These are phyloP conservation scores for Aspergillus hiratsukae DNA, from an alignment of 2,329 filamentous ascomycete species.

Conservation along the genomic window DNA sequence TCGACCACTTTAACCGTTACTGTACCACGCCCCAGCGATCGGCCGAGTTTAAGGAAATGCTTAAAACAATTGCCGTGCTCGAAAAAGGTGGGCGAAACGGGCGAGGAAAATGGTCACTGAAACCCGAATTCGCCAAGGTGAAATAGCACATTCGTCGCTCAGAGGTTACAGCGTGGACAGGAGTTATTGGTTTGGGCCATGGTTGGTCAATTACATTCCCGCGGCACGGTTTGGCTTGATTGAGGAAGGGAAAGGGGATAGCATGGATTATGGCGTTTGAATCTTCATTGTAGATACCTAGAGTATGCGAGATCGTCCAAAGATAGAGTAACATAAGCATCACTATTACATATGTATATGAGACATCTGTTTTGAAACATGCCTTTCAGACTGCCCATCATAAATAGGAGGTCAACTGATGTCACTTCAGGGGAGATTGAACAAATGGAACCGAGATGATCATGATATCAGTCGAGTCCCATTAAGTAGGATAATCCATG, in stretches of 20 bases:
- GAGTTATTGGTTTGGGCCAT: neutral
- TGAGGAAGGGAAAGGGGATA: neutral
- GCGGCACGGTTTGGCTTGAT: neutral
- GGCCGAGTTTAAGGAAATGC: slow-evolving; percentile 74
- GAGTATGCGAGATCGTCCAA: neutral
- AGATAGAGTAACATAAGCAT: neutral
- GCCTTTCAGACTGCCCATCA: neutral
- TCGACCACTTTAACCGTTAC: slow-evolving; percentile 83
- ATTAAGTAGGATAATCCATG: neutral
- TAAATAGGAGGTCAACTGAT: neutral
- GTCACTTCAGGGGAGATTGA: neutral
- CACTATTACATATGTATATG: neutral
- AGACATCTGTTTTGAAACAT: neutral
- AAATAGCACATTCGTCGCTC: slow-evolving; percentile 1
- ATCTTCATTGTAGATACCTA: neutral
- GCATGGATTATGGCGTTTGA: neutral
- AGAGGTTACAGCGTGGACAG: too few relatives aligned
- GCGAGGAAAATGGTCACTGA: slow-evolving; percentile 56
- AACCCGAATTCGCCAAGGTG: slow-evolving; percentile 48
- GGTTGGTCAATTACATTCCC: too few relatives aligned
- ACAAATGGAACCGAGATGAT: neutral
- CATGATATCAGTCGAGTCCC: neutral
- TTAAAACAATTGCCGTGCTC: slow-evolving; percentile 71
- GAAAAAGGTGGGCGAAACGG: slow-evolving; percentile 50
- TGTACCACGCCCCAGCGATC: slow-evolving; percentile 66